A percentile compares a stretch with the other conserved stretches of the same genome.
phyloP scores from a whole-genome alignment of 2,329 filamentous ascomycete genomes.

The Thyridium curvatum region DNA sequence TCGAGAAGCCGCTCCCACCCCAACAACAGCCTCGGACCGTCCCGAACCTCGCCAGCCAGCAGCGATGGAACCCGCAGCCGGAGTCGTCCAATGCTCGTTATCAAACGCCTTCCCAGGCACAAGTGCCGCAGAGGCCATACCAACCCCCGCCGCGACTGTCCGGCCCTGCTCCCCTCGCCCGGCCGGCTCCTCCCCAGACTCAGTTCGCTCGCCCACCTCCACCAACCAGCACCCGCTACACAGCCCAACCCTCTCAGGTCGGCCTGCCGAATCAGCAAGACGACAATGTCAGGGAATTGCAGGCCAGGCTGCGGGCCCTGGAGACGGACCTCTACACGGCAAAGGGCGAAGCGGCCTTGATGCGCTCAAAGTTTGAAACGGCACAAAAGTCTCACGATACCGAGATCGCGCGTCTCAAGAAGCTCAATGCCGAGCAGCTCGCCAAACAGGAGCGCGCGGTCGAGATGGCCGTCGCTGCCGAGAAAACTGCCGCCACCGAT shows the following conservation, averaged over 20 bases:
- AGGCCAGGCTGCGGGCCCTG: constrained; percentile 46
- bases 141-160: constrained; percentile 3
- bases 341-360: constrained; percentile 66
- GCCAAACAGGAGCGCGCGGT: constrained; percentile 58
- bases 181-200: not conserved
- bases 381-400: constrained; percentile 55
- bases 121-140: not conserved
- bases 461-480: constrained; percentile 58
- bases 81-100: too few relatives aligned
- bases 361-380: constrained; percentile 65
- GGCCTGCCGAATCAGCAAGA: constrained; percentile 25
- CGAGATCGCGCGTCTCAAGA: constrained; percentile 55
- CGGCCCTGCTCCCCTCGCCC: constrained; percentile 1
- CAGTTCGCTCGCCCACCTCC: constrained; percentile 2
- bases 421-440: constrained; percentile 56
- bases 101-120: too few relatives aligned
- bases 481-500: constrained; percentile 61
- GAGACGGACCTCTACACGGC: constrained; percentile 55
- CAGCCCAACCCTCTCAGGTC: constrained; percentile 32
- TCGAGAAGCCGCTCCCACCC: constrained; percentile 28
- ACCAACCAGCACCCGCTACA: constrained; percentile 7
- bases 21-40: constrained; percentile 18
- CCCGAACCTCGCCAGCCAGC: constrained; percentile 7
- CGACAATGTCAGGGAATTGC: constrained; percentile 37
- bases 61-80: constrained; percentile 12